Conservation (phyloP, 495 filamentous ascomycete species). For the Hypoxylon lienhwacheense region DNA sequence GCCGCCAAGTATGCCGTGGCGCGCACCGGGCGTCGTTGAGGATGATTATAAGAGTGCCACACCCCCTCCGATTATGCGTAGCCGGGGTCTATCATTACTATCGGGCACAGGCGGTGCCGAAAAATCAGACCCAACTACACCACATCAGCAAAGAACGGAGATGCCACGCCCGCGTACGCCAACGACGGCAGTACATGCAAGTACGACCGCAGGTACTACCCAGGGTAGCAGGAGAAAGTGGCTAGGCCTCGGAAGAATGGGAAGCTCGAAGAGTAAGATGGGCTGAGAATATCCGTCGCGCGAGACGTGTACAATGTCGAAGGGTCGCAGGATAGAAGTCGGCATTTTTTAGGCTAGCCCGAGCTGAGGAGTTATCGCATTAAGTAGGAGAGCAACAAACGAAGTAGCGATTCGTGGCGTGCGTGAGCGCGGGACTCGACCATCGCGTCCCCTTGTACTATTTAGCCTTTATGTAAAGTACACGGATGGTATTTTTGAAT, state of each 20-base stretch:
- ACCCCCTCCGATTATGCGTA: constrained; percentile 51
- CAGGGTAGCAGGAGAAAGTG: constrained; percentile 41
- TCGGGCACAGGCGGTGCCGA: constrained; percentile 30
- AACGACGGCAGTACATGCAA: constrained; percentile 13
- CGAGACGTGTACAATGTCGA: neutral
- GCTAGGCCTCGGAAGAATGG: constrained; percentile 42
- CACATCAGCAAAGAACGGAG: constrained; percentile 5
- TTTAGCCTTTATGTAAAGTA: too few relatives aligned
- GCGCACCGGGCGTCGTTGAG: constrained; percentile 25
- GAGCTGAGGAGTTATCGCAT: too few relatives aligned
- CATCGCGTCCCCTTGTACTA: too few relatives aligned
- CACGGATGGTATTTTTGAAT: too few relatives aligned
- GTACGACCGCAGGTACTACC: constrained; percentile 6
- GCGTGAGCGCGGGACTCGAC: too few relatives aligned
- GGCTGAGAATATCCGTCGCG: constrained; percentile 19
- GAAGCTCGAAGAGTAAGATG: constrained; percentile 40
- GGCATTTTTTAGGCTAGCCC: too few relatives aligned
- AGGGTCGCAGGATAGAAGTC: too few relatives aligned
- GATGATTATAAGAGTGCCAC: constrained; percentile 44
- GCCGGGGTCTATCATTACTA: constrained; percentile 29
- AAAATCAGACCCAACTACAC: constrained; percentile 6
- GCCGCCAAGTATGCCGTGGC: constrained; percentile 33
- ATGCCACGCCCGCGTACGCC: constrained; percentile 7
- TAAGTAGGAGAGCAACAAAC: too few relatives aligned
- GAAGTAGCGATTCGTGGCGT: too few relatives aligned